Base-by-base conservation (phyloP, 768 basidiomycete genomes). In the Paxillus involutus region DNA sequence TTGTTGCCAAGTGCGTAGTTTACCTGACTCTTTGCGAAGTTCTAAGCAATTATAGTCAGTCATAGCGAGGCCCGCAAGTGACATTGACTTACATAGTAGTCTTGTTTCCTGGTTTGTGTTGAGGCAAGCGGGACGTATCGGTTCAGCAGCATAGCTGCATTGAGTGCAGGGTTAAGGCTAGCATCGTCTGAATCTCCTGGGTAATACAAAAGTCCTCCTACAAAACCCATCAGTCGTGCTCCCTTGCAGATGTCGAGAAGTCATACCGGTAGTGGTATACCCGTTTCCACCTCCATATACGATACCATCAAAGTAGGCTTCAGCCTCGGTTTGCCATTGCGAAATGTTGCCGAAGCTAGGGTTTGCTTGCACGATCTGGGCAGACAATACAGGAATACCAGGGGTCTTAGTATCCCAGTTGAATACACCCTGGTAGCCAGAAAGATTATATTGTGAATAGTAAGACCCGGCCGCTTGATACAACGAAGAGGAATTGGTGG, bases 341-440 rank as follows among this genome's bases (percentile, higher is more conserved):
- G 82, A 76, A 14, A 84, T 68, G 56, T 90, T 86, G 13, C 79
- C 80, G 13, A 89, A 69, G 33, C 66, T 63, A 3, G 82, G 77
- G 51, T 82, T 77, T 2, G 82, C 78, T 47, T 83, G 75, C 2
- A 84, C 81, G 26, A 91, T 75, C 62, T 96, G 91, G 1, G 87
- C 79, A 55, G 87, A 89, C 7, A 96, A 71, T 17, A 95, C 80
- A 40, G 83, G 80, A 0, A 92, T 63, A 3, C 86, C 94, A 1
- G 91, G 88, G 1, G 80, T 82, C 68, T 91, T 89, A 3, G 83
- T 81, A 65, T 94, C 94, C 94, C 94, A 98, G 66, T 94, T 94
- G 71, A 94, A 89, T 6, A 88, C 84, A 2, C 75, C 71, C 43
- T 84, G 71, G 33, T 78, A 72, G 1, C 75, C 75, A 3, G 71